These are phyloP conservation scores for Spathaspora sp. DNA, from an alignment of 1,139 yeast species.

Conservation along the genomic window DNA sequence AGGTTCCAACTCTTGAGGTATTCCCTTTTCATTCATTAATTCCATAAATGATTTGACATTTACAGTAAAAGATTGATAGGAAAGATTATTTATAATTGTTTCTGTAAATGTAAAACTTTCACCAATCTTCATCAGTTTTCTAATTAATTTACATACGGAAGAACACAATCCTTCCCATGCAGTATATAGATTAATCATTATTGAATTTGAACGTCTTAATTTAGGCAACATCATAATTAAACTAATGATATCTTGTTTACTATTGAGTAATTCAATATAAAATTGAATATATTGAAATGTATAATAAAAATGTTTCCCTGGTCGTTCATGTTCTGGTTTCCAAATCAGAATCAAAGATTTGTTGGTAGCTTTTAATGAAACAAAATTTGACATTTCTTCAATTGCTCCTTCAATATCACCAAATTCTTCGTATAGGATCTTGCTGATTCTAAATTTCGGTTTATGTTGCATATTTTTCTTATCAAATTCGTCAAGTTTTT, in stretches of 20 bases:
- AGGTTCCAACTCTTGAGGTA: conserved; percentile 29
- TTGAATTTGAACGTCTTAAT: conserved; percentile 71
- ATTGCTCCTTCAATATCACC: conserved; percentile 54
- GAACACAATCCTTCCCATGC: conserved; percentile 67
- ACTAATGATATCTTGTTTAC: conserved; percentile 56
- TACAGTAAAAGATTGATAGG: conserved; percentile 45
- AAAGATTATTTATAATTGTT: conserved; percentile 43
- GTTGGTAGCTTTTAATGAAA: conserved; percentile 65
- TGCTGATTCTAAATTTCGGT: conserved; percentile 75
- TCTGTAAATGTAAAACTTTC: conserved; percentile 59
- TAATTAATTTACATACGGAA: conserved; percentile 47
- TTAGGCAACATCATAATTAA: conserved; percentile 65
- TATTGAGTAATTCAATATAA: conserved; percentile 55
- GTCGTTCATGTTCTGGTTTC: conserved; percentile 90
- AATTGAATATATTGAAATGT: conserved; percentile 69
- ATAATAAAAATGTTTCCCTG: conserved; percentile 89
- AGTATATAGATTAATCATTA: conserved; percentile 60
- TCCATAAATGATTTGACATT: conserved; percentile 38
- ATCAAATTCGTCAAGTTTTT: conserved; percentile 53
- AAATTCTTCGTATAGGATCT: conserved; percentile 55
- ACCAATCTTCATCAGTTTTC: conserved; percentile 45
- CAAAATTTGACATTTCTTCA: conserved; percentile 60
- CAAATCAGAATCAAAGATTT: conserved; percentile 82
- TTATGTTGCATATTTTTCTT: conserved; percentile 92
- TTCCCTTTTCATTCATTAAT: conserved; percentile 26